Evolutionary conservation across 1,139 yeast species (phyloP), one percentile per base, ranked within the genome.

Genomic region (Neolecta irregularis): DNA sequence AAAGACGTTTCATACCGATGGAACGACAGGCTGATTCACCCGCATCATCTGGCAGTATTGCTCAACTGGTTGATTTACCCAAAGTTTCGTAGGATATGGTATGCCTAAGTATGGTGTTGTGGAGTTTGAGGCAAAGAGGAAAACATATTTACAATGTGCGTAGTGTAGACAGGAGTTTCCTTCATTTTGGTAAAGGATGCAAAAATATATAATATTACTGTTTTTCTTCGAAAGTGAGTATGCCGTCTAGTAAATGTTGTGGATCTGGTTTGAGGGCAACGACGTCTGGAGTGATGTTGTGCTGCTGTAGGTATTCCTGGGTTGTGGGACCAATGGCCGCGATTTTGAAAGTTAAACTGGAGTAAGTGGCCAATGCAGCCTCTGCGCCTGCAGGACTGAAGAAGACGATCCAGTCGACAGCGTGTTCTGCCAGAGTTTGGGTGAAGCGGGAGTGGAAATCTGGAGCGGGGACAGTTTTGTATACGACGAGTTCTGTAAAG

Each of bases 261-360:
- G 37, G 26, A n/a, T 34, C 24, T 18, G 37, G 37, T 40, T 71
- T 72, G 4, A 58, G 56, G 4, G 94, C 75, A 2, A 77, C 77
- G 0, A 76, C 67, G 30, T 67, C 57, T 1, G 91, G 81, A 0
- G 36, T 45, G 3, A 85, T 54, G 0, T 26, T 20, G 39, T 69
- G 72, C 24, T 67, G 61, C 2, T 53, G 31, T 34, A 88, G 57
- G 48, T 68, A 81, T 25, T 65, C 68, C 44, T 75, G 72, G 0
- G 98, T 88, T 0, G 96, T 85, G 1, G 96, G 96, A 0, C 98
- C 98, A 42, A 88, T 88, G 4, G 85, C 72, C 1, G 92, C 95
- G 13, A 83, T 60, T 37, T 63, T 65, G 34, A 32, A 33, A 13
- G 12, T 23, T 9, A 34, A 6, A 4, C 5, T 6, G 24, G 32